These are phyloP conservation scores for Cladosporium sp. DNA, from an alignment of 2,329 filamentous ascomycete species.

Conservation along the genomic window DNA sequence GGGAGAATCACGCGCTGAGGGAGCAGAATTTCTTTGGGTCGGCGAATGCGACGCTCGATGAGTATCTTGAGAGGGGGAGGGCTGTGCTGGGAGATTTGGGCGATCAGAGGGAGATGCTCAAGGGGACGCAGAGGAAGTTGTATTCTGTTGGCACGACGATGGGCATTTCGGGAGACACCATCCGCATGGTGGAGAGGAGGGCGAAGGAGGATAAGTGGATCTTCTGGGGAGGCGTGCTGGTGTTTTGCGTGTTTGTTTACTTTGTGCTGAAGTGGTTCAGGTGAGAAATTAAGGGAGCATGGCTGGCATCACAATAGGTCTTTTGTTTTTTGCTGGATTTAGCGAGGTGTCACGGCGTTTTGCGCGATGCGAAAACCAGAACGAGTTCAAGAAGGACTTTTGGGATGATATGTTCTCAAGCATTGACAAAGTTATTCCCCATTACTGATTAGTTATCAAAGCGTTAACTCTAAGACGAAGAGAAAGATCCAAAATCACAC, in stretches of 20 bases:
- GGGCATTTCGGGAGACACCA: slow-evolving; percentile 91
- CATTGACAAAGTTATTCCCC: not conserved
- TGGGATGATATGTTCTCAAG: not conserved
- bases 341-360: slow-evolving; percentile 18
- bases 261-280: slow-evolving; percentile 82
- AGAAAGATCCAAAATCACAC: not conserved
- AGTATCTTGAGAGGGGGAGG: slow-evolving; percentile 88
- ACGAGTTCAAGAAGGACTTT: not conserved
- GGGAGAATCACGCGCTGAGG: slow-evolving; percentile 80
- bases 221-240: slow-evolving; percentile 80
- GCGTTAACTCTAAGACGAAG: not conserved
- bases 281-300: slow-evolving; percentile 46
- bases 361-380: not conserved
- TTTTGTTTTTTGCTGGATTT: slow-evolving; percentile 7
- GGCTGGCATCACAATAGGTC: not conserved
- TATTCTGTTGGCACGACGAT: slow-evolving; percentile 94
- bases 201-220: slow-evolving; percentile 98
- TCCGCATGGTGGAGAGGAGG: slow-evolving; percentile 90
- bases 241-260: slow-evolving; percentile 93
- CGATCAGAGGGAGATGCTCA: slow-evolving; percentile 89
- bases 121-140: slow-evolving; percentile 85
- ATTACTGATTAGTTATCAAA: slow-evolving; percentile 10
- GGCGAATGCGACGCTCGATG: slow-evolving; percentile 84
- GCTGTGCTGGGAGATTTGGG: slow-evolving; percentile 87
- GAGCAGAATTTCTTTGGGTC: slow-evolving; percentile 85